Evolutionary conservation across 305 asterid genomes (phyloP).

Genomic region (Fraxinus baroniana): DNA sequence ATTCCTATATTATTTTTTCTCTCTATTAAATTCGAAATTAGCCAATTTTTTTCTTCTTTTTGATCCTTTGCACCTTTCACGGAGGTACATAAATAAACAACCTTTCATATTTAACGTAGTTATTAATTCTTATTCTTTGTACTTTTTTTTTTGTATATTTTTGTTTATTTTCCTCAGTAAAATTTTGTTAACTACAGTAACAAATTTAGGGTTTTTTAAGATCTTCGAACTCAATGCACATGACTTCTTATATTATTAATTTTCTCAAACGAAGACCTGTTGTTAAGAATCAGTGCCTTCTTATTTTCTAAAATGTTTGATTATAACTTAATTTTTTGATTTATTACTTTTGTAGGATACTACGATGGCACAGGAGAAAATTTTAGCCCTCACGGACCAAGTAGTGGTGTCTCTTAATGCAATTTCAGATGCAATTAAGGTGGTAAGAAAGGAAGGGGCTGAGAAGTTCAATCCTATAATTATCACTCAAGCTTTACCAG

Average conservation of each 20-base stretch:
- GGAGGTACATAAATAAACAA: background rate
- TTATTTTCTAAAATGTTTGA: background rate
- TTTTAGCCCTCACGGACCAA: constrained; percentile 68
- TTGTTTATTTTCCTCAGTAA: background rate
- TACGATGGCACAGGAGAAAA: constrained; percentile 42
- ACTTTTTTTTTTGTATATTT: background rate
- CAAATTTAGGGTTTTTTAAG: background rate
- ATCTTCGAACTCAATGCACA: background rate
- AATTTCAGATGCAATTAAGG: constrained; percentile 54
- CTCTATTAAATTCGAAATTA: background rate
- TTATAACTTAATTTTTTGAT: background rate
- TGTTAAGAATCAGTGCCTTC: background rate
- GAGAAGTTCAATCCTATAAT: constrained; percentile 58
- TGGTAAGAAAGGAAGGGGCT: constrained; percentile 49
- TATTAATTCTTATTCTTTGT: no score
- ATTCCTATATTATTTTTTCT: background rate
- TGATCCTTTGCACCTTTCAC: background rate
- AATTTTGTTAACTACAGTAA: background rate
- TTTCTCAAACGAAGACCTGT: background rate
- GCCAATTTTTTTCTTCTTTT: background rate
- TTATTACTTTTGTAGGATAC: constrained; percentile 30
- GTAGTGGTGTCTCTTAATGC: constrained; percentile 43
- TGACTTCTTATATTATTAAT: background rate
- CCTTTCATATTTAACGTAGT: background rate
- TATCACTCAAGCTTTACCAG: constrained; percentile 73